phyloP scores from a whole-genome alignment of 495 filamentous ascomycete species.

The Neurospora sp. region DNA sequence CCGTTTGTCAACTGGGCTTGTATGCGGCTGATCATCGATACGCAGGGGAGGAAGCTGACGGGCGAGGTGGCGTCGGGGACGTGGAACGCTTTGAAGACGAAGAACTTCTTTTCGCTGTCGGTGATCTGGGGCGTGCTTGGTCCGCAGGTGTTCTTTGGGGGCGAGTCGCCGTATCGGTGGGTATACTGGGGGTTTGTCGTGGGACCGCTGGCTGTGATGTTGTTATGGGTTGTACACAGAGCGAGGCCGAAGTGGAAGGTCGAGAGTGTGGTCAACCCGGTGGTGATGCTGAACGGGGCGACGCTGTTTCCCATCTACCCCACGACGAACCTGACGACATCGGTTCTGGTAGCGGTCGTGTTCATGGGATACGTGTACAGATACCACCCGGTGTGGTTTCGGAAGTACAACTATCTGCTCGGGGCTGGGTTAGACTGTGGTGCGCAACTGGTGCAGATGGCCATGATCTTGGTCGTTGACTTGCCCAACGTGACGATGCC shows the following conservation, averaged over 20 bases:
- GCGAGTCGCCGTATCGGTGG: slow-evolving; percentile 1
- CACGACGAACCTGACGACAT: slow-evolving; percentile 10
- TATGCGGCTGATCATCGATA: not conserved
- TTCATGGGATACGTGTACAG: slow-evolving; percentile 12
- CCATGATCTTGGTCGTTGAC: slow-evolving; percentile 10
- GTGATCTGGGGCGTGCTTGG: not conserved
- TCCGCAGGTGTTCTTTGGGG: slow-evolving; percentile 7
- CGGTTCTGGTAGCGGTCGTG: slow-evolving; percentile 2
- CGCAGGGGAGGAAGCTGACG: not conserved
- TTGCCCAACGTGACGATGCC: slow-evolving; percentile 4
- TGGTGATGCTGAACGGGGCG: slow-evolving; percentile 11
- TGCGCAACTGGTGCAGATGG: slow-evolving; percentile 20
- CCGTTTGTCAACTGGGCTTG: not conserved
- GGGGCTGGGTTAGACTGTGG: slow-evolving; percentile 45
- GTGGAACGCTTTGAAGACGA: not conserved
- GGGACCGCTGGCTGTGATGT: slow-evolving; percentile 1
- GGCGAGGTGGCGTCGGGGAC: not conserved
- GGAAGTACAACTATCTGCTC: slow-evolving; percentile 46
- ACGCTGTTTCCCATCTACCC: slow-evolving; percentile 12
- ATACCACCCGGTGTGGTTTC: slow-evolving; percentile 10
- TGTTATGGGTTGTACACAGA: slow-evolving; percentile 5
- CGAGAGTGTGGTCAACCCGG: slow-evolving; percentile 5
- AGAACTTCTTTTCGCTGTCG: not conserved
- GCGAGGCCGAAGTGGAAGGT: slow-evolving; percentile 7
- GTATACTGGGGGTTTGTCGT: slow-evolving; percentile 8